Percentiles rank a stretch among this genome's conserved stretches.
Evolutionary conservation across 2,329 filamentous ascomycete species (phyloP).

Genomic region (Colletotrichum neosansevieriae): DNA sequence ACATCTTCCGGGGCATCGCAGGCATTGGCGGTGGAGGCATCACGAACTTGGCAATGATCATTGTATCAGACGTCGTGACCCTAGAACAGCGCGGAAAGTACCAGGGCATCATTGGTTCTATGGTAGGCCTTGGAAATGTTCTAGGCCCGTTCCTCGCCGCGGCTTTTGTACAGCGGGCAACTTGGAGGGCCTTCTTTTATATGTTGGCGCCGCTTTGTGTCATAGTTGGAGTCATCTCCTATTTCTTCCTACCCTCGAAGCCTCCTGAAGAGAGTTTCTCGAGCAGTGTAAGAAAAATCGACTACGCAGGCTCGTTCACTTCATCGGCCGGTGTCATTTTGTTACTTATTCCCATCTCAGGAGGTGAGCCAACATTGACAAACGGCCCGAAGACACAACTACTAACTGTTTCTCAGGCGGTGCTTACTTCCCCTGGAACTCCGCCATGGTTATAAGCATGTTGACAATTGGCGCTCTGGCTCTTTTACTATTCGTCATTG

Average conservation of each 20-base stretch:
- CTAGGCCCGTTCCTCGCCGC: constrained; percentile 59
- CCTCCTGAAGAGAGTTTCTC: constrained; percentile 59
- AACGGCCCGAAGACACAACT: too few relatives aligned
- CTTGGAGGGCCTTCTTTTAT: constrained; percentile 59
- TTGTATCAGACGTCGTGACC: constrained; percentile 70
- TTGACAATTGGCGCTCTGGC: constrained; percentile 42
- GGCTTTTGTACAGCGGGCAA: constrained; percentile 51
- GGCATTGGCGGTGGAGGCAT: constrained; percentile 74
- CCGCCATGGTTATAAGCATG: constrained; percentile 45
- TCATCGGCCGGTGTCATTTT: constrained; percentile 69
- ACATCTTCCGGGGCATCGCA: constrained; percentile 69
- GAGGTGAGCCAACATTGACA: constrained; percentile 50
- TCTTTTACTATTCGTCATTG: constrained; percentile 42
- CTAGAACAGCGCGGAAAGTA: constrained; percentile 70
- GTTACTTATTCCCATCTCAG: constrained; percentile 73
- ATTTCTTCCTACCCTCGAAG: constrained; percentile 64
- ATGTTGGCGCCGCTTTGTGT: constrained; percentile 63
- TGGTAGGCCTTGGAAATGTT: constrained; percentile 56
- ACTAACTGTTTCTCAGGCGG: constrained; percentile 40
- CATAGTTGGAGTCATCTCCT: constrained; percentile 58
- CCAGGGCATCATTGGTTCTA: constrained; percentile 57
- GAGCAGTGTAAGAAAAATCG: constrained; percentile 66
- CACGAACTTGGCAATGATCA: constrained; percentile 70
- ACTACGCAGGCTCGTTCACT: constrained; percentile 68
- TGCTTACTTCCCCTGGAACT: constrained; percentile 46